phyloP scores from a whole-genome alignment of 148 eudicot genomes.

The Drosera capensis region DNA sequence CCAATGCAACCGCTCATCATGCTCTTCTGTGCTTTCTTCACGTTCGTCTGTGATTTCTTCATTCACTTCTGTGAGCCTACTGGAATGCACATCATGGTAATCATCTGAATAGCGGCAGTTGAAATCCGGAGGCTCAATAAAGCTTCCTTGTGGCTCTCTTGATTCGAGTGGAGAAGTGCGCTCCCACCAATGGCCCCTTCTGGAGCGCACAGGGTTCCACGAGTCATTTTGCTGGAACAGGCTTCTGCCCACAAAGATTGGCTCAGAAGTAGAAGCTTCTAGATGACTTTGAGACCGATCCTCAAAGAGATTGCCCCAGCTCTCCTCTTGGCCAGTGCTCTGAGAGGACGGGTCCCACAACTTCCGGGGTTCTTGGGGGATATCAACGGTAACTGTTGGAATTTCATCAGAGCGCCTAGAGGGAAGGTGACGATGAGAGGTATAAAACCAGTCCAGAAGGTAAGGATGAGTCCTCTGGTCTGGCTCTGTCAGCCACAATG shows the following conservation, averaged over 20 bases:
- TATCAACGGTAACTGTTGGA: constrained; percentile 15
- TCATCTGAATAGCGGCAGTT: constrained; percentile 7
- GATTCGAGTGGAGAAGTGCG: neutral
- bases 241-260: neutral
- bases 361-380: constrained; percentile 18
- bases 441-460: constrained; percentile 74
- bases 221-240: neutral
- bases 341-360: constrained; percentile 13
- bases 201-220: neutral
- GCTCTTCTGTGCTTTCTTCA: too few species aligned
- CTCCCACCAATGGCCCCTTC: neutral
- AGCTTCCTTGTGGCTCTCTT: constrained; percentile 13
- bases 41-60: constrained; percentile 26
- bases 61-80: constrained; percentile 20
- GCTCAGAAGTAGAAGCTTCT: neutral
- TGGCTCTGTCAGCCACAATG: constrained; percentile 45
- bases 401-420: constrained; percentile 8
- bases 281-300: neutral
- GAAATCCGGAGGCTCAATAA: constrained; percentile 56
- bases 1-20: constrained; percentile 10
- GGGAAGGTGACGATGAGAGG: constrained; percentile 15
- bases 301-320: neutral
- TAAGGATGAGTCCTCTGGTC: constrained; percentile 50
- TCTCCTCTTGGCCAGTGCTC: neutral
- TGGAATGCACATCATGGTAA: constrained; percentile 14